phyloP scores from a whole-genome alignment of 225 moss, liverwort and hornwort genomes.

The Climacium dendroides region DNA sequence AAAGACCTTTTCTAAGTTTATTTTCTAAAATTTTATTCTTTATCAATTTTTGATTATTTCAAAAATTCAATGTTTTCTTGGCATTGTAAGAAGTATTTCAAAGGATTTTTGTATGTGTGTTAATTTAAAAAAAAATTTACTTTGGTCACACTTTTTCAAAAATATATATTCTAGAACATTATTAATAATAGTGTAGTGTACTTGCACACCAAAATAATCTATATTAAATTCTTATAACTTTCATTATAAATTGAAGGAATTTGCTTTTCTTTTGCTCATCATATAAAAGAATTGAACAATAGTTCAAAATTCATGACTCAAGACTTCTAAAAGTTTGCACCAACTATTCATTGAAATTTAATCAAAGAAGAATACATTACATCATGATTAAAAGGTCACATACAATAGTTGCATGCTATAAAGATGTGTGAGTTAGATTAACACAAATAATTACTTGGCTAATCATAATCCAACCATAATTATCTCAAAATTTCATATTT shows the following conservation, averaged over 20 bases:
- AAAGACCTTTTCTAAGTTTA: neutral
- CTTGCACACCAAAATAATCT: neutral
- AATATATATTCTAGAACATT: too few species aligned
- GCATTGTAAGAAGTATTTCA: neutral
- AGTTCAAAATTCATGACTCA: too few species aligned
- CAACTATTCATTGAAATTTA: too few species aligned
- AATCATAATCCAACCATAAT: accelerated
- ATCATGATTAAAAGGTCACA: too few species aligned
- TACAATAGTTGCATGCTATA: neutral
- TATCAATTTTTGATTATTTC: neutral
- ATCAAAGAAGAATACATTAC: neutral
- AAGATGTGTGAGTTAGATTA: neutral
- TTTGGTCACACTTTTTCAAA: neutral
- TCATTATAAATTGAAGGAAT: too few species aligned
- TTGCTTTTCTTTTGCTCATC: neutral
- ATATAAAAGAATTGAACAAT: too few species aligned
- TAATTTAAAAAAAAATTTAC: accelerated
- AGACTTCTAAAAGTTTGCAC: neutral
- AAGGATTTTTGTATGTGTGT: accelerated
- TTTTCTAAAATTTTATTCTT: neutral
- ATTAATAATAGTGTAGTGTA: neutral
- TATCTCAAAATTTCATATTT: too few species aligned
- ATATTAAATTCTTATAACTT: neutral
- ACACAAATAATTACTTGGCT: accelerated
- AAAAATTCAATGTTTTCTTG: neutral